A percentile compares a stretch with the other conserved stretches of the same genome.
Conservation (phyloP, 805 yeast genomes). For the Barnettozyma populi region DNA sequence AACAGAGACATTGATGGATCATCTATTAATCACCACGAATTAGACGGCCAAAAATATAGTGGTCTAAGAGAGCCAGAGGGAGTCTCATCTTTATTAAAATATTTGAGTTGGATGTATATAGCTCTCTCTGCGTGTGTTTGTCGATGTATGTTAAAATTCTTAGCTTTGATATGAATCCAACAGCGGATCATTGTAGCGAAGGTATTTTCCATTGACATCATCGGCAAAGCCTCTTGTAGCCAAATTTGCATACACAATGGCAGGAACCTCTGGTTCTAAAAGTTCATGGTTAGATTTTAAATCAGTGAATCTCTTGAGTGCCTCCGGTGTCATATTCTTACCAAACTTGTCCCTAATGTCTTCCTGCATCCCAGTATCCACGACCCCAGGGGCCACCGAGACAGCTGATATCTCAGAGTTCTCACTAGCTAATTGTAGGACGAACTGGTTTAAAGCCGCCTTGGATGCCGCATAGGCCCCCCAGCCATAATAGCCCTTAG, state of each 20-base stretch:
- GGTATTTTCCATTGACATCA: conserved; percentile 59
- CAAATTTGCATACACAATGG: conserved; percentile 58
- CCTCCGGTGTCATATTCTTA: conserved; percentile 52
- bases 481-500: conserved; percentile 65
- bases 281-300: conserved; percentile 54
- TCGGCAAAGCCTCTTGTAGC: conserved; percentile 54
- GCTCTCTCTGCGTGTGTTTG: neutral
- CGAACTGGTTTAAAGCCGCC: conserved; percentile 83
- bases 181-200: conserved; percentile 50
- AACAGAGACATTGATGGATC: too few relatives aligned
- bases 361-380: conserved; percentile 83
- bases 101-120: too few relatives aligned
- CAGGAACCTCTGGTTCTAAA: conserved; percentile 69
- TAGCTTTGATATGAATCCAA: conserved; percentile 9
- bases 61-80: neutral
- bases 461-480: conserved; percentile 88
- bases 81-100: too few relatives aligned
- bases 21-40: too few relatives aligned
- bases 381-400: conserved; percentile 92
- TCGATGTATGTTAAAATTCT: neutral
- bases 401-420: conserved; percentile 55
- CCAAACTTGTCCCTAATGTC: conserved; percentile 67
- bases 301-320: conserved; percentile 56
- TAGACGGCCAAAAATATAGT: too few relatives aligned
- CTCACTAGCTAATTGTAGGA: conserved; percentile 61